phyloP scores from a whole-genome alignment of 2,329 filamentous ascomycete species.

The Arthrinium puccinioides region DNA sequence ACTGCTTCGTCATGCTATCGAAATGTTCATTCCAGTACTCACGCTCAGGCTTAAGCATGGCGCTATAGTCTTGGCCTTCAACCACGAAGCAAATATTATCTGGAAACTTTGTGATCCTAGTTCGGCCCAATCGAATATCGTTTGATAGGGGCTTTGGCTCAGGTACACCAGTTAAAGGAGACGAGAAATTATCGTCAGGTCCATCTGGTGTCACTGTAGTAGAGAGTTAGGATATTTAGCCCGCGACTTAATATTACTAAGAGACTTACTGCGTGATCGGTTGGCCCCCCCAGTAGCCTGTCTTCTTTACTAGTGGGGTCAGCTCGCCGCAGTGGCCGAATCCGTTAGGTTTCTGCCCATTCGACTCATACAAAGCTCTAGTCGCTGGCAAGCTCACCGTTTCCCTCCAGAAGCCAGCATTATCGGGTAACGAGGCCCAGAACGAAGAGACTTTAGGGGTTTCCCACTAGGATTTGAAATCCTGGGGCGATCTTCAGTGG shows the following conservation, averaged over 20 bases:
- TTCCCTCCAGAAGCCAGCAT: conserved; percentile 1
- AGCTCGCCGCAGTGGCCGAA: conserved; percentile 1
- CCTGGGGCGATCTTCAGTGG: not conserved
- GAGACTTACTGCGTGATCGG: not conserved
- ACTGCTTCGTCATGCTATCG: not conserved
- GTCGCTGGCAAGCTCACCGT: not conserved
- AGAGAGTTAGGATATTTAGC: not conserved
- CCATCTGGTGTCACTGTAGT: not conserved
- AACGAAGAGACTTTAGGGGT: not conserved
- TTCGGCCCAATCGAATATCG: not conserved
- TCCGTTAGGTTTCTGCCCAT: not conserved
- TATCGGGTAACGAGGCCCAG: not conserved
- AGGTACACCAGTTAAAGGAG: not conserved
- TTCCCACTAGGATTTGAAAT: not conserved
- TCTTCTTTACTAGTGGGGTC: not conserved
- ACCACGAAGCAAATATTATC: not conserved
- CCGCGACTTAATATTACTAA: not conserved
- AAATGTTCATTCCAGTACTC: not conserved
- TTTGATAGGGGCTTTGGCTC: not conserved
- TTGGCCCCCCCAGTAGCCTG: not conserved
- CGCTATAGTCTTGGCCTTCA: not conserved
- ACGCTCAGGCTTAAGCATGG: not conserved
- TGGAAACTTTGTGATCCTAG: not conserved
- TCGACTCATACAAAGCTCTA: not conserved
- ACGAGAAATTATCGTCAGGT: not conserved